These are phyloP conservation scores for Coemansia sp. DNA, from an alignment of 192 early-diverging fungal genomes.

Conservation along the genomic window DNA sequence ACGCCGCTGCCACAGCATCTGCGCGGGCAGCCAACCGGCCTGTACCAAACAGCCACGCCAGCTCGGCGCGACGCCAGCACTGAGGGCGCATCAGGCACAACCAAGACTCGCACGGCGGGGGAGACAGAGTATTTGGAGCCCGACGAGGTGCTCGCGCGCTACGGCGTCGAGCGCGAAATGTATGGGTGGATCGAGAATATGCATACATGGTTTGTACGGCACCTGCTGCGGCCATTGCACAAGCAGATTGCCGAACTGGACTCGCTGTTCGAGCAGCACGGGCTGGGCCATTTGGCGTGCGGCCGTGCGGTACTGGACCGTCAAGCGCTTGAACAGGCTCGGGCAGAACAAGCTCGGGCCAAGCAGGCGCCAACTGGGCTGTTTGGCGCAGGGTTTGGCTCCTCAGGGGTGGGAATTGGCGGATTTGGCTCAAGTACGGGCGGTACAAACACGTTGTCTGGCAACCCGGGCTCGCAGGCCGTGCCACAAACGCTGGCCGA, in stretches of 20 bases:
- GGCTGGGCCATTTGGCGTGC: slow-evolving; percentile 47
- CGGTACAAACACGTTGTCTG: slow-evolving; percentile 7
- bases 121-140: slow-evolving; percentile 49
- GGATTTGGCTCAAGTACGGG: slow-evolving; percentile 18
- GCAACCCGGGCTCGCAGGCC: slow-evolving; percentile 5
- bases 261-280: slow-evolving; percentile 37
- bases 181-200: slow-evolving; percentile 49
- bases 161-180: slow-evolving; percentile 38
- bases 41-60: slow-evolving; percentile 51
- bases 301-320: slow-evolving; percentile 30
- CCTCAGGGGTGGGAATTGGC: slow-evolving; percentile 2
- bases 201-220: slow-evolving; percentile 50
- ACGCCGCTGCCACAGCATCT: slow-evolving; percentile 45
- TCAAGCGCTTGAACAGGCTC: slow-evolving; percentile 36
- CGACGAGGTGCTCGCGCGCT: slow-evolving; percentile 42
- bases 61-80: slow-evolving; percentile 19
- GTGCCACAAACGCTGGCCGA: slow-evolving; percentile 43
- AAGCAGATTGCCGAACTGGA: slow-evolving; percentile 50
- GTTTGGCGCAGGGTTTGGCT: slow-evolving; percentile 12
- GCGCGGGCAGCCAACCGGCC: slow-evolving; percentile 35
- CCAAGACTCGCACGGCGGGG: slow-evolving; percentile 27
- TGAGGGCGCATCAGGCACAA: slow-evolving; percentile 26
- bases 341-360: slow-evolving; percentile 1
- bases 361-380: not conserved
- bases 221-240: slow-evolving; percentile 43